phyloP scores from a whole-genome alignment of 768 basidiomycete genomes.

The Termitomyces titanicus region DNA sequence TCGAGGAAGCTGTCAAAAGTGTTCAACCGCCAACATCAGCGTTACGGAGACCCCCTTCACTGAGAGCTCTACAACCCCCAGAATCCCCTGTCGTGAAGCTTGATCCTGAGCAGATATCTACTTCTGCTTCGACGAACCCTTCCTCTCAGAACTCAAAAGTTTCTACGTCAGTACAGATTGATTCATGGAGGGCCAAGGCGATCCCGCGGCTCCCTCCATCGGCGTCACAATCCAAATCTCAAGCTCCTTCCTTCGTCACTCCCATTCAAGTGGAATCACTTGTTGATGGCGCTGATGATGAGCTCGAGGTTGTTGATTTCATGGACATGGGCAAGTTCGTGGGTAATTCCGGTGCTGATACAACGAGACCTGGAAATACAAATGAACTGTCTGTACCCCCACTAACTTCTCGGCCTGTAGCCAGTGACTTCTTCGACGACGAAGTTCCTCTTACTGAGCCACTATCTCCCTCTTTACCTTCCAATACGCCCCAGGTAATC shows the following conservation, averaged over 20 bases:
- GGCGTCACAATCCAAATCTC: slow-evolving; percentile 8
- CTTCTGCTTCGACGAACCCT: background rate
- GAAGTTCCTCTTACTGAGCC: slow-evolving; percentile 25
- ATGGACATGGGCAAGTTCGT: slow-evolving; percentile 71
- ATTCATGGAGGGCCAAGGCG: slow-evolving; percentile 64
- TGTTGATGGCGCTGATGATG: slow-evolving; percentile 47
- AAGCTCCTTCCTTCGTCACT: slow-evolving; percentile 27
- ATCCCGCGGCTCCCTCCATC: background rate
- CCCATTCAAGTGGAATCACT: slow-evolving; percentile 40
- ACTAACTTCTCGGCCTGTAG: slow-evolving; percentile 46
- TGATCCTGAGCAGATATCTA: background rate
- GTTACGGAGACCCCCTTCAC: slow-evolving; percentile 25
- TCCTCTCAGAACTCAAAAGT: slow-evolving; percentile 24
- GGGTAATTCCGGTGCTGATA: slow-evolving; percentile 31
- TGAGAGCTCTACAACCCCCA: slow-evolving; percentile 22
- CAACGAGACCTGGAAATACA: slow-evolving; percentile 18
- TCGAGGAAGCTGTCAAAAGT: slow-evolving; percentile 42
- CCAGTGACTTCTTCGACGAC: slow-evolving; percentile 75
- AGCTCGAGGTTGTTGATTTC: slow-evolving; percentile 80
- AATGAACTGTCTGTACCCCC: slow-evolving; percentile 8
- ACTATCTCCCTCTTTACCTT: slow-evolving; percentile 25
- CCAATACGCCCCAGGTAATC: slow-evolving; percentile 35
- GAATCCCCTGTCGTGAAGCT: slow-evolving; percentile 16
- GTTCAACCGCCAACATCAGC: slow-evolving; percentile 7
- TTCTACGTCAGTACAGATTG: slow-evolving; percentile 33